Base-by-base conservation (phyloP, 148 eudicot species). In the Camellia lanceoleosa region DNA sequence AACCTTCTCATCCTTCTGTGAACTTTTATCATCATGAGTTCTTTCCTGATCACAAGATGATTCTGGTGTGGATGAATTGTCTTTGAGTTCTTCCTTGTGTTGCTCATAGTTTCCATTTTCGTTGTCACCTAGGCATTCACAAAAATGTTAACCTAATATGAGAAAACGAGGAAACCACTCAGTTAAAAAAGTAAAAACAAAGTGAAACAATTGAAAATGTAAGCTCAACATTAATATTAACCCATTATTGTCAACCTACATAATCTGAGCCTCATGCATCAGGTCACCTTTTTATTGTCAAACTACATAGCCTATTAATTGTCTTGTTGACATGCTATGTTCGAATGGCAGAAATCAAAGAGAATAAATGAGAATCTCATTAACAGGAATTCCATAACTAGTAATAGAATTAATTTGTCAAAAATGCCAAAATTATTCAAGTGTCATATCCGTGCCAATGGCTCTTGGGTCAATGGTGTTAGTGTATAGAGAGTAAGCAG, bases 1-100 rank as follows among this genome's bases (percentile, higher is more conserved):
- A 62, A 95, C 97, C 97, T 93, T 91, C 73, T 92, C 92, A 82
- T 75, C 91, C 65, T 80, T 79, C 71, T 15, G 82, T 54, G 78
- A 81, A 76, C 72, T 86, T 72, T 71, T 75, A 78, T 76, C 68
- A 47, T 67, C 75, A 63, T 18, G 74, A 80, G 68, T 86, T 73
- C 56, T 82, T 86, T 85, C 86, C 44, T 65, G 64, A 46, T 78
- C 77, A 68, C 66, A 61, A 73, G 88, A 60, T 67, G 74, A 79
- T 71, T 85, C 91, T 58, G 68, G 70, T 71, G 71, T 84, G 72
- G 71, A 64, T 46, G 68, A 73, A 68, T 58, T 60, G 75, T 81
- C 83, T 66, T 70, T 60, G 61, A 51, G 10, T 58, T 81, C 81
- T 43, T 73, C 68, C 8, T 65, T 56, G 23, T 54, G 80, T 51